Evolutionary conservation across 2,329 filamentous ascomycete species (phyloP), one percentile per base, ranked within the genome.

Genomic region (Venturia asperata): DNA sequence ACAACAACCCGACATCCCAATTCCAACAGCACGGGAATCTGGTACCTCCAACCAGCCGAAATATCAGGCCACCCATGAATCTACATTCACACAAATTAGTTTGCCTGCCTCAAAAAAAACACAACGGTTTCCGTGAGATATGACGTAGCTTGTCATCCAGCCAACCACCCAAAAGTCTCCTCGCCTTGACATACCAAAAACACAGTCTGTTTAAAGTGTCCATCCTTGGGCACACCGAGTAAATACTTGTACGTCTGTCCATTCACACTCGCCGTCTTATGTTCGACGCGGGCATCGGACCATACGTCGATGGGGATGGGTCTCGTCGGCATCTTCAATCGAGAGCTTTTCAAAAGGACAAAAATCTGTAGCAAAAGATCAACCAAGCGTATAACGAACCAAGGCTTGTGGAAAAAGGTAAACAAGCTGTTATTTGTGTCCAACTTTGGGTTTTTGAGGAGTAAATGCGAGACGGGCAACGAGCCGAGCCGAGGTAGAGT

Each of bases 21-120:
- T 6, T 86, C 82, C 42, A 89, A 76, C 27, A 97, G 82, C 70
- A 85, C 77, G 0, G 92, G 92, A 67, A 97, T 89, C 76, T 97
- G 92, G 76, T 90, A 88, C 67, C 92, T 87, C 93, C 93, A 97
- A 72, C 89, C 91, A 72, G 92, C 86, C 10, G 85, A 85, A 21
- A 94, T 77, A 76, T 96, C 92, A 0, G 92, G 92, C 77, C 87
- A 95, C 69, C 92, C 92, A 76, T 92, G 89, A 72, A 90, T 79
- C 81, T 83, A 64, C 52, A 21, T 5, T 15, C 3, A 11, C 47
- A 34, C 17, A 52, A 41, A 41, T 34, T 52, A 52, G 47, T 10
- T 27, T 34, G 30, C 47, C 24, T 4, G 21, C 2, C 11, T 21
- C 21, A 13, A 21, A 10, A 5, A 24, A 24, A 11, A 19, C 15